Evolutionary conservation across 2,329 filamentous ascomycete genomes (phyloP).

Genomic region (Trichoderma brevicompactum): DNA sequence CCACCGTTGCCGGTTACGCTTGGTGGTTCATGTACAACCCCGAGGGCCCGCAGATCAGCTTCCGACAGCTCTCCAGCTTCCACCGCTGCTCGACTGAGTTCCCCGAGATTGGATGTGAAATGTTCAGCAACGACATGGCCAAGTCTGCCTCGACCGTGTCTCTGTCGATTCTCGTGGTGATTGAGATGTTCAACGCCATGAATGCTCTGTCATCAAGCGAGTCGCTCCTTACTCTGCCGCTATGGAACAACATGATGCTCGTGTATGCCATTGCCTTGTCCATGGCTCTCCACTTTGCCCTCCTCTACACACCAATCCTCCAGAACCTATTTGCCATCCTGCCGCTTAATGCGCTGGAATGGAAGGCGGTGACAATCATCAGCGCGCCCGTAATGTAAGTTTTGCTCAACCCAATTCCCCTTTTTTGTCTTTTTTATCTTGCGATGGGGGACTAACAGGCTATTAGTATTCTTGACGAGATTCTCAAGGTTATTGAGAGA

Average conservation of each 20-base stretch:
- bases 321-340: constrained; percentile 90
- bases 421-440: background rate
- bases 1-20: constrained; percentile 96
- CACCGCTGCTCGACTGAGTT: constrained; percentile 88
- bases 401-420: background rate
- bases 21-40: constrained; percentile 99
- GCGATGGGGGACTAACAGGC: constrained; percentile 33
- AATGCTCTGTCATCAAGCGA: constrained; percentile 96
- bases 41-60: constrained; percentile 86
- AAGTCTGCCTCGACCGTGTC: constrained; percentile 93
- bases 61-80: constrained; percentile 89
- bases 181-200: constrained; percentile 99
- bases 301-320: constrained; percentile 89
- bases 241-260: constrained; percentile 99
- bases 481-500: constrained; percentile 78
- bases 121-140: constrained; percentile 85
- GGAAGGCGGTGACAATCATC: constrained; percentile 87
- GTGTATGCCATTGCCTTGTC: constrained; percentile 92
- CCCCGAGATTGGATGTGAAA: constrained; percentile 86
- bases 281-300: constrained; percentile 92
- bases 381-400: constrained; percentile 92
- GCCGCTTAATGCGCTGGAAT: constrained; percentile 82
- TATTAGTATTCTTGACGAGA: constrained; percentile 76
- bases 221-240: constrained; percentile 85
- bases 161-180: constrained; percentile 88